Conservation (phyloP, 2,329 filamentous ascomycete species). For the Magnaporthiopsis poae region DNA sequence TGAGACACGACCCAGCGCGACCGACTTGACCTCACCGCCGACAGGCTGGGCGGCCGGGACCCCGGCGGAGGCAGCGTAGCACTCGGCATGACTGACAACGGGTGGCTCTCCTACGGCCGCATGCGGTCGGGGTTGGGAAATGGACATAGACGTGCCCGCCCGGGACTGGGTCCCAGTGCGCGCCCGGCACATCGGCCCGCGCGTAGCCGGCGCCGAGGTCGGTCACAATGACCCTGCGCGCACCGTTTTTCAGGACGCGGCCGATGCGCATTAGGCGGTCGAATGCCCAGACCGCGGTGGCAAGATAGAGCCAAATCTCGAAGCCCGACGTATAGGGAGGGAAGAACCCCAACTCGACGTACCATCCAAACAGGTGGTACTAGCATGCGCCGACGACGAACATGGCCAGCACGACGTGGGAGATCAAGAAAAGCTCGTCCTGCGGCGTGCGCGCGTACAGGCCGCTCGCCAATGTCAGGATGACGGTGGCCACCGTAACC, state of each 20-base stretch:
- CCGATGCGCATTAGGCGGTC: slow-evolving; percentile 33
- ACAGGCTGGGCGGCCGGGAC: too few species aligned
- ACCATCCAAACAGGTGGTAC: slow-evolving; percentile 25
- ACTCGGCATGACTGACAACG: too few species aligned
- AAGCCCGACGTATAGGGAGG: not conserved
- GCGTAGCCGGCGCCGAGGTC: too few species aligned
- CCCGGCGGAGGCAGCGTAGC: too few species aligned
- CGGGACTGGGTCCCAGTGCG: too few species aligned
- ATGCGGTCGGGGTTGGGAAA: too few species aligned
- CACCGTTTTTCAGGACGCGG: slow-evolving; percentile 20
- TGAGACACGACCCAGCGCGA: too few species aligned
- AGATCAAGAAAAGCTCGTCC: slow-evolving; percentile 30
- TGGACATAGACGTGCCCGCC: too few species aligned
- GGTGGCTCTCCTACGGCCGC: too few species aligned
- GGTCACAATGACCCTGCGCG: too few species aligned
- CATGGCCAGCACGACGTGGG: slow-evolving; percentile 23
- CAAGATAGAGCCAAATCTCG: slow-evolving; percentile 15
- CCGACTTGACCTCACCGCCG: too few species aligned
- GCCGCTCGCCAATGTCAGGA: slow-evolving; percentile 19
- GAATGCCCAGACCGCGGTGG: slow-evolving; percentile 25
- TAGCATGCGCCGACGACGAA: slow-evolving; percentile 25
- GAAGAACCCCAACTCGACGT: slow-evolving; percentile 9
- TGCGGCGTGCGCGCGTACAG: slow-evolving; percentile 26
- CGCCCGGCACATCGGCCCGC: too few species aligned
- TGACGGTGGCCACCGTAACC: slow-evolving; percentile 19